Base-by-base conservation (phyloP, 768 basidiomycete genomes). In the Boletus rubroflammeus region DNA sequence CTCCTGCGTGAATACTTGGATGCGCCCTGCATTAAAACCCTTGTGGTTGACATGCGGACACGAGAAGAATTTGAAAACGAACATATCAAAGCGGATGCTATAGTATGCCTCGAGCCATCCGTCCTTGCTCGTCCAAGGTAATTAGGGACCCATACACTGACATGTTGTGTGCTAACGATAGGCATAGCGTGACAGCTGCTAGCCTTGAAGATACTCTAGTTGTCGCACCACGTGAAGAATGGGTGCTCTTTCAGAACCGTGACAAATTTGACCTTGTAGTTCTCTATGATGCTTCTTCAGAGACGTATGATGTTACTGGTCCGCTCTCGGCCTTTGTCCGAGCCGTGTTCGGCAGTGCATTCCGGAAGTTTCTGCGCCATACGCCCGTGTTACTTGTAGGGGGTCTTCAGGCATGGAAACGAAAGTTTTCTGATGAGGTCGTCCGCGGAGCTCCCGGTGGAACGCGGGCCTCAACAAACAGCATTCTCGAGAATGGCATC, bases 221-320 rank as follows among this genome's bases (percentile, higher is more conserved):
- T 5, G 74, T 90, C 32, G 83, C 82, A 0, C 91, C 95, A 2
- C 75, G 78, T 35, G 67, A 78, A 36, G 95, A 98, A 70, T 76
- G 76, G 42, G 76, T 78, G 2, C 76, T 89, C n/a, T 98, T 98
- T 68, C 68, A 74, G 39, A 88, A 92, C 56, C 88, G 96, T 38
- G 83, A 93, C 63, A 86, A 88, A 61, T 96, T 90, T 67, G 94
- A 97, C 60, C 70, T 95, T 21, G 84, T 99, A 25, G 90, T 86
- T 15, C 74, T 98, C 4, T 94, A 94, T 68, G 95, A 98, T 68
- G 63, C 79, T 47, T 68, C 76, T 29, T 84, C 90, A 43, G 76
- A 80, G 50, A 69, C 75, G 17, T 78, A 83, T 48, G 80, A 78
- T 2, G 68, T 73, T 19, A 75, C 75, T 10, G 76, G 82, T 0